phyloP scores from a whole-genome alignment of 2,329 filamentous ascomycete genomes.

The Arachnomyces sp. region DNA sequence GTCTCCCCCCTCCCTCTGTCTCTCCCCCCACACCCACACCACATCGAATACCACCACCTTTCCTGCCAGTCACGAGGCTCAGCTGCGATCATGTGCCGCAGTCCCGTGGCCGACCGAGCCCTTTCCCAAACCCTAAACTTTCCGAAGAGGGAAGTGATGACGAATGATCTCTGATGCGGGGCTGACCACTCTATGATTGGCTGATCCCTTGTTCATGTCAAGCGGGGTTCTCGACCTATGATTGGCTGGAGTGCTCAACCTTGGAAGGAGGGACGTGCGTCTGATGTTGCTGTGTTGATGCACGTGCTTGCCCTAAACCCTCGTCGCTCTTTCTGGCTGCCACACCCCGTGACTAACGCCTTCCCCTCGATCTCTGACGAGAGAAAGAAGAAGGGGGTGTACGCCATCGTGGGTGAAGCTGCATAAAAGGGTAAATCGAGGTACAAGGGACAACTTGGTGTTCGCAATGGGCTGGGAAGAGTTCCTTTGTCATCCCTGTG shows the following conservation, averaged over 20 bases:
- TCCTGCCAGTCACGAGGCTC: neutral
- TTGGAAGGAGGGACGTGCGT: constrained; percentile 1
- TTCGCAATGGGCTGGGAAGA: too few relatives aligned
- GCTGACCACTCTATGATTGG: constrained; percentile 20
- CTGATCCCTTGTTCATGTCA: constrained; percentile 7
- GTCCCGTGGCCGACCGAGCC: constrained; percentile 29
- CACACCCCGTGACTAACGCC: neutral
- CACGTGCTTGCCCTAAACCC: constrained; percentile 13
- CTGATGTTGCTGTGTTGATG: constrained; percentile 2
- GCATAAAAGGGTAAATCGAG: too few relatives aligned
- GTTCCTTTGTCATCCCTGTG: too few relatives aligned
- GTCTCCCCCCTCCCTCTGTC: neutral
- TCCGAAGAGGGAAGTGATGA: neutral
- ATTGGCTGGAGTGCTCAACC: constrained; percentile 20
- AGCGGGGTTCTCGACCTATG: constrained; percentile 16
- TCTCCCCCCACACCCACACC: neutral
- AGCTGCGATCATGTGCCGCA: constrained; percentile 27
- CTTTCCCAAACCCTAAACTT: neutral
- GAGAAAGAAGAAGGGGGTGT: too few relatives aligned
- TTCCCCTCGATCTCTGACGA: too few relatives aligned
- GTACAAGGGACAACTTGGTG: too few relatives aligned
- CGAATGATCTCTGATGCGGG: constrained; percentile 7
- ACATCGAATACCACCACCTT: constrained; percentile 15
- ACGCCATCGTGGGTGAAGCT: too few relatives aligned
- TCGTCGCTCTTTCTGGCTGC: constrained; percentile 2